Conservation (phyloP, 805 yeast genomes). For the Candida rishiriensis region DNA sequence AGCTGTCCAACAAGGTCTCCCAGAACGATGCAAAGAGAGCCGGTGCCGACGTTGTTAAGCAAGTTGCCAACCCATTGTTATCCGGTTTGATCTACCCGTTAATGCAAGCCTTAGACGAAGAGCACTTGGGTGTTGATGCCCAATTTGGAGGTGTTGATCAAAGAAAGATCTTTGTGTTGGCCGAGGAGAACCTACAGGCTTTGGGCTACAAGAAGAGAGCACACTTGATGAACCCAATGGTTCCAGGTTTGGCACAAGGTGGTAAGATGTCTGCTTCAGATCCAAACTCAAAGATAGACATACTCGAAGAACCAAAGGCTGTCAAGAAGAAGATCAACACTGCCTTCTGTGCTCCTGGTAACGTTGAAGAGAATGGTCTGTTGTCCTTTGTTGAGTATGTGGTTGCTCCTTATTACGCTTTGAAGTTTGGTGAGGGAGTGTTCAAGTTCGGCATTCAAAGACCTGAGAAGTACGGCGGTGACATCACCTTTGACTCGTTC, state of each 20-base stretch:
- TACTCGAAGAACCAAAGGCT: conserved; percentile 81
- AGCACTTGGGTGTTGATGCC: conserved; percentile 80
- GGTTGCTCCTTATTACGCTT: conserved; percentile 78
- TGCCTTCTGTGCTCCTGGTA: conserved; percentile 96
- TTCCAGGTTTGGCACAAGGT: conserved; percentile 95
- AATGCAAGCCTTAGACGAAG: conserved; percentile 98
- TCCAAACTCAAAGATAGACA: conserved; percentile 94
- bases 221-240: conserved; percentile 98
- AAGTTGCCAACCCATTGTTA: conserved; percentile 88
- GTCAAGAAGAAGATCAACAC: conserved; percentile 87
- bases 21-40: conserved; percentile 98
- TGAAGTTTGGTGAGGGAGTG: conserved; percentile 53
- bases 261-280: conserved; percentile 99
- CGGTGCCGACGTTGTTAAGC: conserved; percentile 99
- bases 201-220: conserved; percentile 96
- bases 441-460: conserved; percentile 75
- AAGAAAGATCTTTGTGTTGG: conserved; percentile 93
- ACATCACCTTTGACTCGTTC: conserved; percentile 64
- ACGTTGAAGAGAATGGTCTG: conserved; percentile 84
- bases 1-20: conserved; percentile 75
- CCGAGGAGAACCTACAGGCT: conserved; percentile 86
- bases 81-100: conserved; percentile 94
- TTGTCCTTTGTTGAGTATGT: conserved; percentile 83
- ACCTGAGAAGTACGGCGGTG: conserved; percentile 97
- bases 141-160: conserved; percentile 99